These are phyloP conservation scores for Geosmithia morbida DNA, from an alignment of 2,329 filamentous ascomycete species.

Conservation along the genomic window DNA sequence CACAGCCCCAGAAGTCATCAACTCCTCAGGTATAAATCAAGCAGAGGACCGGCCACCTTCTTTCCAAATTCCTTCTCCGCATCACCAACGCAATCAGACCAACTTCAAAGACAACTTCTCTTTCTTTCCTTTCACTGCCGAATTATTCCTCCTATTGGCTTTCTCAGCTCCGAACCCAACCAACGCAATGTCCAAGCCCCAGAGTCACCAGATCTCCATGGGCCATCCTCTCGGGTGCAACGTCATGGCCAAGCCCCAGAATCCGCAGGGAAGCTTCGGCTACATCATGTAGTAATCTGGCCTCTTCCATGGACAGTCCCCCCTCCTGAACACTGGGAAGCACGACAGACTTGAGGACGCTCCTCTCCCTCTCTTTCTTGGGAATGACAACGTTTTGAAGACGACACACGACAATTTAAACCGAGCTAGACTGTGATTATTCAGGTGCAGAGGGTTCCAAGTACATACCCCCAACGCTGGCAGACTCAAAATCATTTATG, in stretches of 20 bases:
- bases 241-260: constrained; percentile 14
- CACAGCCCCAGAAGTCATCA: neutral
- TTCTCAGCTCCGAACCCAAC: neutral
- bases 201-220: neutral
- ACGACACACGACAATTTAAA: neutral
- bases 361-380: neutral
- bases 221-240: constrained; percentile 12
- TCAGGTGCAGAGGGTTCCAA: neutral
- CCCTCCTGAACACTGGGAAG: neutral
- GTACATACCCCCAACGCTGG: neutral
- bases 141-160: neutral
- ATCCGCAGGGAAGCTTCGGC: constrained; percentile 8
- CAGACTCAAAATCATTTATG: neutral
- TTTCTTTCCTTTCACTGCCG: neutral
- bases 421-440: neutral
- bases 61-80: neutral
- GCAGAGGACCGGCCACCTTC: neutral
- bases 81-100: neutral
- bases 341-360: neutral
- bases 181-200: constrained; percentile 14
- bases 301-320: neutral
- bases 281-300: constrained; percentile 20
- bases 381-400: neutral
- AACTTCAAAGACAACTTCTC: neutral
- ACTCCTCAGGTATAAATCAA: neutral